Percentiles rank a stretch among this genome's conserved stretches.
Conservation (phyloP, 225 moss, liverwort and hornwort species). For the Pleurozium schreberi region DNA sequence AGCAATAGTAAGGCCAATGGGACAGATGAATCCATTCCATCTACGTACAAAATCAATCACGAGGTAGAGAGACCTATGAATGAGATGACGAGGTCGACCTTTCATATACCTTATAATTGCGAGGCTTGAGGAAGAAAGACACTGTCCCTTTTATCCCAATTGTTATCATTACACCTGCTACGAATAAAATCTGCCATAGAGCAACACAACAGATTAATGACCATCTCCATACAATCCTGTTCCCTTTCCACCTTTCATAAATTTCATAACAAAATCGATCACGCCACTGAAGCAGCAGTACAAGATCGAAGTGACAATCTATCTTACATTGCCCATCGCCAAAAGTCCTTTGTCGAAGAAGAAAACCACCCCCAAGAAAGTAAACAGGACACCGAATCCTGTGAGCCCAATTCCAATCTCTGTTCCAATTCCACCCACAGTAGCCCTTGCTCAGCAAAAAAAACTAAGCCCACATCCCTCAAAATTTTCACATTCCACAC, state of each 20-base stretch:
- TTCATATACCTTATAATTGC: slow-evolving; percentile 76
- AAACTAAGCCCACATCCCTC: neutral
- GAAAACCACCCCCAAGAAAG: slow-evolving; percentile 59
- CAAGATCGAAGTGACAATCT: neutral
- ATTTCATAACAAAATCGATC: neutral
- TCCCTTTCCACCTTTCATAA: neutral
- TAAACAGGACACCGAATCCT: slow-evolving; percentile 58
- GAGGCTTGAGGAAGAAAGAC: slow-evolving; percentile 89
- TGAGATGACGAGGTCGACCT: neutral
- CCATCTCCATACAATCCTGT: neutral
- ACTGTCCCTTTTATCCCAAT: slow-evolving; percentile 89
- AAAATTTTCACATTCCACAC: neutral
- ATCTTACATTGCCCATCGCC: slow-evolving; percentile 88
- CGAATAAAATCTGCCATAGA: slow-evolving; percentile 66
- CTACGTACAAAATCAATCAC: neutral
- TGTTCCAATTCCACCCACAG: slow-evolving; percentile 21
- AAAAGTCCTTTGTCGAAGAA: slow-evolving; percentile 69
- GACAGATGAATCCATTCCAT: neutral
- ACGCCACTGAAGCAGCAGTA: neutral
- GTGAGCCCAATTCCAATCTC: slow-evolving; percentile 65
- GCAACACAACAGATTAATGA: neutral
- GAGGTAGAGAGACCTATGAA: neutral
- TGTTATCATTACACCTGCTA: slow-evolving; percentile 83
- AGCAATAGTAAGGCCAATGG: neutral
- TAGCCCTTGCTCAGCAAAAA: neutral